Evolutionary conservation across 2,329 filamentous ascomycete species (phyloP).

Genomic region (Colletotrichum orchidophilum): DNA sequence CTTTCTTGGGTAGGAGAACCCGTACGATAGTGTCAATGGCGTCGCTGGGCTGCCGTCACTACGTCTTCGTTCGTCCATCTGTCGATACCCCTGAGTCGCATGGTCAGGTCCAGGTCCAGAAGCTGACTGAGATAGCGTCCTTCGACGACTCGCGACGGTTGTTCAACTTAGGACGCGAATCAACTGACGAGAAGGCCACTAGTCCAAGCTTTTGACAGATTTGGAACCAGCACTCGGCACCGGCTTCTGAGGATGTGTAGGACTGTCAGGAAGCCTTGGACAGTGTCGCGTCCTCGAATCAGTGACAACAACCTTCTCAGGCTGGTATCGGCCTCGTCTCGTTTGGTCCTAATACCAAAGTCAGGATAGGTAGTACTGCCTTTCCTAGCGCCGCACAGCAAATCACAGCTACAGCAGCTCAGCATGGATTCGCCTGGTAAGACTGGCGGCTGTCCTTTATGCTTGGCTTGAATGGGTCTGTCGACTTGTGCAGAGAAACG

Average conservation of each 20-base stretch:
- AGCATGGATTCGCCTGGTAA: background rate
- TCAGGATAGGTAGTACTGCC: background rate
- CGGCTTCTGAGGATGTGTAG: background rate
- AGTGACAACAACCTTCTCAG: background rate
- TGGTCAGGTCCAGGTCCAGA: slow-evolving; percentile 6
- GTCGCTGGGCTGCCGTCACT: slow-evolving; percentile 12
- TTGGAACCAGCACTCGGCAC: background rate
- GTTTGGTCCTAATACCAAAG: background rate
- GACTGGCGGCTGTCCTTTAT: background rate
- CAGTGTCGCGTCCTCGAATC: background rate
- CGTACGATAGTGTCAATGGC: slow-evolving; percentile 13
- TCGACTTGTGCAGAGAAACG: background rate
- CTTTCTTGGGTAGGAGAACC: slow-evolving; percentile 8
- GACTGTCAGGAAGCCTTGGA: background rate
- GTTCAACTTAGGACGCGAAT: background rate
- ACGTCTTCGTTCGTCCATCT: background rate
- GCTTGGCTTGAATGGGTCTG: background rate
- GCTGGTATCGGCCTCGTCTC: background rate
- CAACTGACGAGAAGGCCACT: slow-evolving; percentile 4
- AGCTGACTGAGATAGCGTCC: slow-evolving; percentile 11
- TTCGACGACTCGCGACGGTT: slow-evolving; percentile 12
- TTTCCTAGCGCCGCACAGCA: background rate
- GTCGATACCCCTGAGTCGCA: slow-evolving; percentile 18
- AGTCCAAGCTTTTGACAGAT: background rate
- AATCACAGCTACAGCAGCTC: slow-evolving; percentile 10